Evolutionary conservation across 2,329 filamentous ascomycete genomes (phyloP).

Genomic region (Trichophyton schoenleinii): DNA sequence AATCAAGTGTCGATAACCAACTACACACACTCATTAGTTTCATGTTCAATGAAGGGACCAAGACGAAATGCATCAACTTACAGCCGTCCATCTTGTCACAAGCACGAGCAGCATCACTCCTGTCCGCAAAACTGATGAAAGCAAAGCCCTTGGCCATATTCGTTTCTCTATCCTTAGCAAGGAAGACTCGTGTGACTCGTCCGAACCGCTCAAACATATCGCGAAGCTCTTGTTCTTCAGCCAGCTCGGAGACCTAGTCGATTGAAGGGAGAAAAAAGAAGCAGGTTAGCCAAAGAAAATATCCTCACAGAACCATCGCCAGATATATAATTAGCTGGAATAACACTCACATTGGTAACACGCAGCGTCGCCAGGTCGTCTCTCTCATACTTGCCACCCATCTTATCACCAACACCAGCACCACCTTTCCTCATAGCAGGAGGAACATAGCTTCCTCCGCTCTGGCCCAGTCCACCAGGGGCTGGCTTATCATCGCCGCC

Average conservation of each 20-base stretch:
- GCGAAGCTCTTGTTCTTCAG: slow-evolving; percentile 86
- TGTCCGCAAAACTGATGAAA: slow-evolving; percentile 92
- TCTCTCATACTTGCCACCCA: slow-evolving; percentile 87
- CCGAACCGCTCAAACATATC: slow-evolving; percentile 98
- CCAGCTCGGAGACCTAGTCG: slow-evolving; percentile 78
- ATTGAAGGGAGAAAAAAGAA: slow-evolving; percentile 9
- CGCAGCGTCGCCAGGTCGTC: slow-evolving; percentile 93
- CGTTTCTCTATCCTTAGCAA: slow-evolving; percentile 95
- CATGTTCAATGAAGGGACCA: neutral
- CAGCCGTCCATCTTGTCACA: slow-evolving; percentile 97
- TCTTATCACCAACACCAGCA: slow-evolving; percentile 56
- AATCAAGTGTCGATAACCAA: slow-evolving; percentile 42
- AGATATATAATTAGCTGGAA: slow-evolving; percentile 15
- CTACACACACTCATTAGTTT: slow-evolving; percentile 20
- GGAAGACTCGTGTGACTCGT: slow-evolving; percentile 90
- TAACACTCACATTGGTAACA: slow-evolving; percentile 78
- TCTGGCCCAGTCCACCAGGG: slow-evolving; percentile 46
- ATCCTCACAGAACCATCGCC: neutral
- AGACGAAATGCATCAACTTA: slow-evolving; percentile 29
- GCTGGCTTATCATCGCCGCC: slow-evolving; percentile 34
- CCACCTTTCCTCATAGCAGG: slow-evolving; percentile 71
- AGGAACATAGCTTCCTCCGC: slow-evolving; percentile 79
- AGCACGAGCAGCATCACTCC: slow-evolving; percentile 77
- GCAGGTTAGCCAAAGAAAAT: neutral
- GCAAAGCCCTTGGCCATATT: slow-evolving; percentile 96